Evolutionary conservation across 1,284 basidiomycete genomes (phyloP), one percentile per base, ranked within the genome.

Genomic region (Phlebopus sp.): DNA sequence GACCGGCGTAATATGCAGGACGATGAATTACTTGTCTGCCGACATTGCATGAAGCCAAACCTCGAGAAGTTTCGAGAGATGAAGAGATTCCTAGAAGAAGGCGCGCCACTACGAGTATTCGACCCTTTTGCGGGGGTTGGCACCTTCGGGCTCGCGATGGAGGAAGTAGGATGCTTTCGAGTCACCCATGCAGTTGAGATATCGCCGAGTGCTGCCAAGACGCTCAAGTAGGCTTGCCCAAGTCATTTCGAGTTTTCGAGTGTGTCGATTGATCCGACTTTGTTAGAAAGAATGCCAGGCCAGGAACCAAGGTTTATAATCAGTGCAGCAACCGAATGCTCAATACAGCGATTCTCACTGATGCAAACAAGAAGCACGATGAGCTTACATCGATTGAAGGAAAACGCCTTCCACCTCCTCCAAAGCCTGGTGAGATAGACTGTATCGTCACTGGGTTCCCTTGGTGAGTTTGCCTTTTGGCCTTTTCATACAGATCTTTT

Each of bases 371-470:
- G 45, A 46, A 64, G 2, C 48, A 65, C 2, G 67, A 72, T 5
- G 58, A 61, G 1, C 69, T 74, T 0, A 64, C 62, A 11, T 71
- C 74, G 40, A 66, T 77, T n/a, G 69, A 61, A 35, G 65, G 55
- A 18, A 37, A 57, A 5, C 36, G 67, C 42, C 58, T 69, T 14
- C 76, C 75, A 6, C 58, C 63, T 7, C 75, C 77, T 19, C 78
- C 77, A 2, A 67, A 67, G 35, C 76, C 73, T 4, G 74, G 71
- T 14, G 72, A 81, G 3, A 75, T 86, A 37, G 76, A 86, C 41
- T 73, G 79, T 30, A 72, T 90, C 18, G 64, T 79, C 14, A 76
- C 81, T 10, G 87, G 88, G 0, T 85, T 90, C 56, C 87, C 87
- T 42, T 90, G 88, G 86, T 84, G 62, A 43, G 69, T 59, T 18